phyloP scores from a whole-genome alignment of 176 grass and related monocot genomes.

The Hordeum vulgare region DNA sequence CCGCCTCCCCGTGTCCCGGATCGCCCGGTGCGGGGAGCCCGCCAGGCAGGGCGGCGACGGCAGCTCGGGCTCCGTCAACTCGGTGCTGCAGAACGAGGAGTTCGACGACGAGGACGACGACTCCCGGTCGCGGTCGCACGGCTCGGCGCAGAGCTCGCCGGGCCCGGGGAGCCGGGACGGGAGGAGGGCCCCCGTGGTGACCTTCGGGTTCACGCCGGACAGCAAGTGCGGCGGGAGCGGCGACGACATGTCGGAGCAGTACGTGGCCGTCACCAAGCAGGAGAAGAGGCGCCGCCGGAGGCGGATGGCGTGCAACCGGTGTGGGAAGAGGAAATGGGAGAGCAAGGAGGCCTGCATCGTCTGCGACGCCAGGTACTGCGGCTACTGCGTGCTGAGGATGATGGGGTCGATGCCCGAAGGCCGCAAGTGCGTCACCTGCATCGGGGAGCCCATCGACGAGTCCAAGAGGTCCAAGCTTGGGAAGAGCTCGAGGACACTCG shows the following conservation, averaged over 20 bases:
- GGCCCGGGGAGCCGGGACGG: slow-evolving; percentile 27
- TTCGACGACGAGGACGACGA: slow-evolving; percentile 47
- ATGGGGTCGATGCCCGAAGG: slow-evolving; percentile 99
- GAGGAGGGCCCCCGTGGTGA: slow-evolving; percentile 53
- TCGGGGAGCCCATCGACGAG: slow-evolving; percentile 78
- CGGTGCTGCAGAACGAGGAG: slow-evolving; percentile 69
- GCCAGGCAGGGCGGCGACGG: neutral
- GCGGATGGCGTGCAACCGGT: slow-evolving; percentile 55
- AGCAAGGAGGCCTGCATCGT: slow-evolving; percentile 79
- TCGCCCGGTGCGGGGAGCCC: slow-evolving; percentile 38
- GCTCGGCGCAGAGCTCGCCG: slow-evolving; percentile 48
- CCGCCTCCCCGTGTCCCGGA: slow-evolving; percentile 68
- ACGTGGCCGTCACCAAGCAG: slow-evolving; percentile 45
- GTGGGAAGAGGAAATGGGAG: slow-evolving; percentile 93
- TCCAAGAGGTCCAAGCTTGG: slow-evolving; percentile 71
- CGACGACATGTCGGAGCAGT: slow-evolving; percentile 49
- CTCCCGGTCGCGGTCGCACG: slow-evolving; percentile 44
- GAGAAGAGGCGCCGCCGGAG: slow-evolving; percentile 2
- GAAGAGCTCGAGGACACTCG: slow-evolving; percentile 72
- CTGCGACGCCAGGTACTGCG: slow-evolving; percentile 75
- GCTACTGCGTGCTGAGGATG: slow-evolving; percentile 77
- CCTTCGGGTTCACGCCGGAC: slow-evolving; percentile 48
- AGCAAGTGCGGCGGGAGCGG: slow-evolving; percentile 46
- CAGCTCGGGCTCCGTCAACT: slow-evolving; percentile 66
- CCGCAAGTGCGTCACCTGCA: slow-evolving; percentile 78